Conservation (phyloP, 345 rosid species). For the Alliaria petiolata region DNA sequence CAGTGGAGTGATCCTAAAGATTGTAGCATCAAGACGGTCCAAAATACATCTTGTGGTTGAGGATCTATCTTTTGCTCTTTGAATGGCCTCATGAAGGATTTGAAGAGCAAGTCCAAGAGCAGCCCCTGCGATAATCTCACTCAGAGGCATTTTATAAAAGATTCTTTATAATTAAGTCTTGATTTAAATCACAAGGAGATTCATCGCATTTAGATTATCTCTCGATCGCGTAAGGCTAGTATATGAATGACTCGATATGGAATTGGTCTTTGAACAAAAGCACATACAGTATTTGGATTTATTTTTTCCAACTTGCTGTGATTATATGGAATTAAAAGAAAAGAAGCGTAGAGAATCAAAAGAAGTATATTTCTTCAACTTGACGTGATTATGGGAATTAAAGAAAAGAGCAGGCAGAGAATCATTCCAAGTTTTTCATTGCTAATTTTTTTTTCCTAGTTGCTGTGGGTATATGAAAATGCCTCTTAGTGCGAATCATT, state of each 20-base stretch:
- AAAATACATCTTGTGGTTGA: constrained; percentile 2
- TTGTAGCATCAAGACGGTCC: constrained; percentile 12
- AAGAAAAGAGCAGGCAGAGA: too few species aligned
- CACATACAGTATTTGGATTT: neutral
- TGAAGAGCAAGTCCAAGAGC: neutral
- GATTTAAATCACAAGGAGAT: neutral
- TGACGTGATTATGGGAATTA: too few species aligned
- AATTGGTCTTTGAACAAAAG: neutral
- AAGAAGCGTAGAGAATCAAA: too few species aligned
- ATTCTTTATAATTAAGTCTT: neutral
- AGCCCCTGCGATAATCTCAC: neutral
- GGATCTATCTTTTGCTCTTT: constrained; percentile 14
- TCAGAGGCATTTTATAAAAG: neutral
- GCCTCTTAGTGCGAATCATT: too few species aligned
- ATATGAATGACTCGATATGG: neutral
- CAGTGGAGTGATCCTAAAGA: constrained; percentile 13
- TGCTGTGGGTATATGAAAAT: too few species aligned
- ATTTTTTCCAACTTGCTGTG: neutral
- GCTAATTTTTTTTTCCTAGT: too few species aligned
- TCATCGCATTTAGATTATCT: neutral
- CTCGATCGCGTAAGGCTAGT: neutral
- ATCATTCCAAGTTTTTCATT: too few species aligned
- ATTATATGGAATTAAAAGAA: neutral
- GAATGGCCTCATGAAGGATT: neutral
- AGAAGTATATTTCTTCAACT: too few species aligned